A percentile compares a stretch with the other conserved stretches of the same genome.
Evolutionary conservation across 2,329 filamentous ascomycete species (phyloP).

Genomic region (Colletotrichum sp.): DNA sequence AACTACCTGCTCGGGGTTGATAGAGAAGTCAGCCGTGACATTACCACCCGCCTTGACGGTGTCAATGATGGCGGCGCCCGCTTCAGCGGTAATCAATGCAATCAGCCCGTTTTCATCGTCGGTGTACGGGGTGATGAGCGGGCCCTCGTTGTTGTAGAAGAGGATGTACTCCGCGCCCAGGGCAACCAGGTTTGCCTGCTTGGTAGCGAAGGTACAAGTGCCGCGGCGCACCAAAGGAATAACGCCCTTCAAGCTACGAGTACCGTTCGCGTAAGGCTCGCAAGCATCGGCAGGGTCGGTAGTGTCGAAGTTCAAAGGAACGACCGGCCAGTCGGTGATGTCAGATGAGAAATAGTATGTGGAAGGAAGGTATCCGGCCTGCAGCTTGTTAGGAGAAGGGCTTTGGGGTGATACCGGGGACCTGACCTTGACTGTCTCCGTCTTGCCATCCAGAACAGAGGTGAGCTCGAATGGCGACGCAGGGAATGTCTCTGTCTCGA

Average conservation of each 20-base stretch:
- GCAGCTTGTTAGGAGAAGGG: neutral
- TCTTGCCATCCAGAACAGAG: slow-evolving; percentile 30
- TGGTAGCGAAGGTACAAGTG: slow-evolving; percentile 32
- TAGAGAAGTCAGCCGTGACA: slow-evolving; percentile 34
- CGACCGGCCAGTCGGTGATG: slow-evolving; percentile 38
- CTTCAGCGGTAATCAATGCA: slow-evolving; percentile 25
- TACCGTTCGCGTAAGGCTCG: slow-evolving; percentile 26
- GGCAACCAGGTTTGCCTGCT: slow-evolving; percentile 30
- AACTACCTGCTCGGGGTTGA: slow-evolving; percentile 26
- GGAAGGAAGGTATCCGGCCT: slow-evolving; percentile 38
- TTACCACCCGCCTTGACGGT: slow-evolving; percentile 28
- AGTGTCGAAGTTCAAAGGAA: slow-evolving; percentile 30
- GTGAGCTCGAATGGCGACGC: slow-evolving; percentile 32
- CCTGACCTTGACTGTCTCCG: neutral
- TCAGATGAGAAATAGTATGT: slow-evolving; percentile 35
- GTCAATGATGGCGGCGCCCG: slow-evolving; percentile 30
- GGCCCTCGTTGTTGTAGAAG: slow-evolving; percentile 32
- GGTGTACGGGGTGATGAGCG: slow-evolving; percentile 19
- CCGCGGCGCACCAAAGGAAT: slow-evolving; percentile 37
- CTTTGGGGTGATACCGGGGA: neutral
- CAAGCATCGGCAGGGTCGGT: slow-evolving; percentile 30
- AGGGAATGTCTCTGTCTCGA: slow-evolving; percentile 33
- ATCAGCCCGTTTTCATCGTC: slow-evolving; percentile 21
- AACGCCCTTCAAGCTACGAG: slow-evolving; percentile 24
- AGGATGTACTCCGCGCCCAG: slow-evolving; percentile 33